Base-by-base conservation (phyloP, 306 rosid genomes). In the Ormosia emarginata region DNA sequence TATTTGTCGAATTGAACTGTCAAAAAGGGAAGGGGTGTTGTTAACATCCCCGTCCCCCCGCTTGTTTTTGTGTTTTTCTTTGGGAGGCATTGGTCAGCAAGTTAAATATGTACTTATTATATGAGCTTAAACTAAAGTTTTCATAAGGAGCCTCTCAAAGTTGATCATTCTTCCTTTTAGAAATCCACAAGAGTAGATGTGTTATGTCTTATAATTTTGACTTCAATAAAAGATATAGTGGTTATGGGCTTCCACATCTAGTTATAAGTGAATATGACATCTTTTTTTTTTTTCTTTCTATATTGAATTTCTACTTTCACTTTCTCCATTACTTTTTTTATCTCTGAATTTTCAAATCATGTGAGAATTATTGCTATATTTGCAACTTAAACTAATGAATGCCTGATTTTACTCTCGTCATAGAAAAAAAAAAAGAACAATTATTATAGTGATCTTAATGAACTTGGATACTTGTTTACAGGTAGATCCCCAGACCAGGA, bases 401-500 rank as follows among this genome's bases (percentile, higher is more conserved):
- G 49, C 53, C 56, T 59, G 76, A 59, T 67, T 81, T 69, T 84
- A 24, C 50, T 36, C 17, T 58, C 69, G 69, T 49, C 32, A n/a
- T n/a, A 47, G 32, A 65, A 18, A 2, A 13, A 12, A 46, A 50
- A 7, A 56, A n/a, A 49, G 30, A 44, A 39, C 2, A 18, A 15
- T 34, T 24, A 24, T 24, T 49, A 12, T 75, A 18, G 69, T 50
- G 72, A 78, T 81, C 40, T 74, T 75, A 75, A 76, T 56, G 32
- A 62, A 53, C 70, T 82, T 71, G 13, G 46, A 67, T 79, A 68
- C 78, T 69, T 79, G 10, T 86, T 81, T 90, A 70, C 93, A 94
- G 98, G 94, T 86, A 85, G 81, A 83, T n/a, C n/a, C n/a, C n/a
- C n/a, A n/a, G n/a, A n/a, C n/a, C n/a, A n/a, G n/a, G n/a, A n/a